Percentiles rank a stretch among this genome's conserved stretches.
These are phyloP conservation scores for Homolaphlyctis polyrhiza DNA, from an alignment of 371 early-diverging fungal species.

Conservation along the genomic window DNA sequence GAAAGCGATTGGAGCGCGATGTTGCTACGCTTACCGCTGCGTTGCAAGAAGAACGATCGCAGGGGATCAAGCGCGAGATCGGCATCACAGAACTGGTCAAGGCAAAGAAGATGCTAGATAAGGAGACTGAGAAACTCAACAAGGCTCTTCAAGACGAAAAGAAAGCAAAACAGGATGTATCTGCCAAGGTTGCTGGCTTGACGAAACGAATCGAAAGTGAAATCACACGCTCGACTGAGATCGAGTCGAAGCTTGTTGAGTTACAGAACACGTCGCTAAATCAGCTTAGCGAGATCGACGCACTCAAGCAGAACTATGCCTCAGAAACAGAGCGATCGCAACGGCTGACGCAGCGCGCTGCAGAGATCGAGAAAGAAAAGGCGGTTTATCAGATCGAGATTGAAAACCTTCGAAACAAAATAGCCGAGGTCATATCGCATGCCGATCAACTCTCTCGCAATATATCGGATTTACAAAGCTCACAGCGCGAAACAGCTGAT, in stretches of 20 bases:
- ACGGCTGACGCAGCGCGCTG: not conserved
- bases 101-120: constrained; percentile 18
- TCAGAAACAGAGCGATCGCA: constrained; percentile 9
- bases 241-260: constrained; percentile 7
- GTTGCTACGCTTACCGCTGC: not conserved
- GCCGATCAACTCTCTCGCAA: not conserved
- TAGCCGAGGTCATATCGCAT: constrained; percentile 12
- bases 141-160: constrained; percentile 14
- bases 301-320: not conserved
- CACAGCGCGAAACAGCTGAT: constrained; percentile 1
- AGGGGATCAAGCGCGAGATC: constrained; percentile 4
- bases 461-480: constrained; percentile 5
- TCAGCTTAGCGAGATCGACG: not conserved
- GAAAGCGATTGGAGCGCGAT: not conserved
- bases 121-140: constrained; percentile 14
- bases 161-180: not conserved
- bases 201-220: not conserved
- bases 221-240: not conserved
- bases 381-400: constrained; percentile 22
- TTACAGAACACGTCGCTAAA: not conserved
- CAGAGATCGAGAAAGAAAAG: constrained; percentile 19
- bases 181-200: constrained; percentile 8
- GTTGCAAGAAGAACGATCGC: not conserved
- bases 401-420: constrained; percentile 8
- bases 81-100: constrained; percentile 13